Base-by-base conservation (phyloP, 495 filamentous ascomycete species). In the Aeminium ludgeri region DNA sequence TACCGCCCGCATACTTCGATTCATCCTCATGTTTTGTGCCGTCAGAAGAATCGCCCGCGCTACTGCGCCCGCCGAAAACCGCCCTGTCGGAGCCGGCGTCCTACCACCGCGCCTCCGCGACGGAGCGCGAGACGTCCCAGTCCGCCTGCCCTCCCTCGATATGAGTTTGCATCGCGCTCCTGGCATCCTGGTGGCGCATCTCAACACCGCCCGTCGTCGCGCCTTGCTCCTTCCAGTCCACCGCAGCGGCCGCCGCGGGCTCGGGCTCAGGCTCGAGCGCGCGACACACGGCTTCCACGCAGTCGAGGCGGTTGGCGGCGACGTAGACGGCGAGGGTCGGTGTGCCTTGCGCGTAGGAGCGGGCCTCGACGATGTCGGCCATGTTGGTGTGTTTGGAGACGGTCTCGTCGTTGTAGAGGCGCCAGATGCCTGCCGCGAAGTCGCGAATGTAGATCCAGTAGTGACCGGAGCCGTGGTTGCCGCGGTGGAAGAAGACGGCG, bases 401-500 rank as follows among this genome's bases (percentile, higher is more conserved):
- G 16, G 66, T 65, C 19, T 76, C 76, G 53, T 97, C 89, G 56
- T 97, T 96, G 66, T 95, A 97, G 52, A 82, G 83, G 36, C 83
- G 78, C 85, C 89, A 97, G 34, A 86, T 60, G 13, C 78, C 65
- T 28, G 70, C 66, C 40, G 74, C 65, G 56, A 91, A 92, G 58
- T 96, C 89, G 54, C 74, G 78, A 50, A 97, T 92, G 67, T 86
- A 95, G 43, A 95, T 85, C 74, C 82, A 99, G 63, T 95, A 99
- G 58, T 97, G 89, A 1, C 89, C 89, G 36, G 78, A 80, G 13
- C 59, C 62, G 1, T 59, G 47, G 11, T 53, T 62, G 33, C 78
- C 91, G 3, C 77, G 72, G 54, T 99, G 91, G 37, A 94, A 82
- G 57, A 96, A 87, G 16, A 95, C 80, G 0, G 89, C 82, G 42